Evolutionary conservation across 148 eudicot species (phyloP).

Genomic region (Heliosperma pusillum): DNA sequence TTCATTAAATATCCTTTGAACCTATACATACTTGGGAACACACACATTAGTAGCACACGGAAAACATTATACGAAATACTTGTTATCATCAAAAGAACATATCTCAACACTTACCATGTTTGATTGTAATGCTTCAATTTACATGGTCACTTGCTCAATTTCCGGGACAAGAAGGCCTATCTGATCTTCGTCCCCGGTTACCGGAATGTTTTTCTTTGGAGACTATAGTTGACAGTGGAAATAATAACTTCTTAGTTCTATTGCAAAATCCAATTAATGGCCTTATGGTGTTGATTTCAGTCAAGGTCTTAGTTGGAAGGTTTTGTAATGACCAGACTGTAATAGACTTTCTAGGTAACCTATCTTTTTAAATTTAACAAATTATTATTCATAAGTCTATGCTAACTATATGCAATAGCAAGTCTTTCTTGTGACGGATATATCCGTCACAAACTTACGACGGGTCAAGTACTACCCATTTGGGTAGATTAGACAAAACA

Average conservation of each 20-base stretch:
- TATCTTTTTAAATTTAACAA: background rate
- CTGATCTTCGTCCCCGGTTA: conserved; percentile 33
- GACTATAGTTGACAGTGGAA: conserved; percentile 70
- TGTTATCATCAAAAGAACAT: no score
- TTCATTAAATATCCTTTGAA: no score
- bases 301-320: conserved; percentile 59
- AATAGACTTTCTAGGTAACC: conserved; percentile 64
- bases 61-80: no score
- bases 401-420: no score
- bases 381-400: no score
- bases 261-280: conserved; percentile 70
- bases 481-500: no score
- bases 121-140: conserved; percentile 2
- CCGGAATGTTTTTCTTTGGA: conserved; percentile 68
- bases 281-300: conserved; percentile 65
- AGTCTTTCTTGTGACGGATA: no score
- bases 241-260: conserved; percentile 63
- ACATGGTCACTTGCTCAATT: background rate
- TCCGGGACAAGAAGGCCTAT: conserved; percentile 15
- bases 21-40: no score
- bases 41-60: no score
- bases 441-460: no score
- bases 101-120: background rate
- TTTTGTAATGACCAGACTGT: conserved; percentile 69
- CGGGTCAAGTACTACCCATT: no score